Conservation (phyloP, 495 filamentous ascomycete genomes). For the Aspergillus avenaceus region DNA sequence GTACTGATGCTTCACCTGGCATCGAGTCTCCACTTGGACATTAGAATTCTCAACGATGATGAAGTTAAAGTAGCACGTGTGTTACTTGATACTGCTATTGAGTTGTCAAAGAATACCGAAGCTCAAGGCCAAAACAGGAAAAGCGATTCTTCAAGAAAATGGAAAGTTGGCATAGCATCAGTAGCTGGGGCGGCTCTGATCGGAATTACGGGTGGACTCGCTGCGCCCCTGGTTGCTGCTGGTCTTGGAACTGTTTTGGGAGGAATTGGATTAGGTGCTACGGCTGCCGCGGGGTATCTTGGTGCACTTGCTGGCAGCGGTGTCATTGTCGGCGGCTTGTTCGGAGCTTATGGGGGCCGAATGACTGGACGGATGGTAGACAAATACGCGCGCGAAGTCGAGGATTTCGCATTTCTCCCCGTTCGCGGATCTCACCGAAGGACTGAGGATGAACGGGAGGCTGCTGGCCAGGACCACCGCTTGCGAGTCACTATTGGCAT, state of each 20-base stretch:
- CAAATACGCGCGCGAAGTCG: conserved; percentile 77
- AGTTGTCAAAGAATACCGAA: conserved; percentile 65
- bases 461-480: conserved; percentile 53
- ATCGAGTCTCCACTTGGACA: conserved; percentile 62
- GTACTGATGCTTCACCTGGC: conserved; percentile 67
- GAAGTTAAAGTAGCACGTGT: conserved; percentile 72
- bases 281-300: conserved; percentile 73
- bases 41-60: conserved; percentile 61
- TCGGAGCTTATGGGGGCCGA: conserved; percentile 83
- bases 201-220: conserved; percentile 75
- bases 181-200: conserved; percentile 74
- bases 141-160: conserved; percentile 59
- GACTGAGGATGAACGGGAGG: conserved; percentile 40
- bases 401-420: conserved; percentile 86
- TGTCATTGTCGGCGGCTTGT: conserved; percentile 75
- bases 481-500: conserved; percentile 80
- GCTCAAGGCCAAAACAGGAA: conserved; percentile 65
- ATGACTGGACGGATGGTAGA: conserved; percentile 88
- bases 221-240: conserved; percentile 76
- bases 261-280: conserved; percentile 72
- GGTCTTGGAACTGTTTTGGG: conserved; percentile 80
- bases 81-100: conserved; percentile 66
- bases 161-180: conserved; percentile 81
- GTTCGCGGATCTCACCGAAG: conserved; percentile 47
- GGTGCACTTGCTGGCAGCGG: conserved; percentile 73